Evolutionary conservation across 2,329 filamentous ascomycete genomes (phyloP).

Genomic region (Nemania diffusa): DNA sequence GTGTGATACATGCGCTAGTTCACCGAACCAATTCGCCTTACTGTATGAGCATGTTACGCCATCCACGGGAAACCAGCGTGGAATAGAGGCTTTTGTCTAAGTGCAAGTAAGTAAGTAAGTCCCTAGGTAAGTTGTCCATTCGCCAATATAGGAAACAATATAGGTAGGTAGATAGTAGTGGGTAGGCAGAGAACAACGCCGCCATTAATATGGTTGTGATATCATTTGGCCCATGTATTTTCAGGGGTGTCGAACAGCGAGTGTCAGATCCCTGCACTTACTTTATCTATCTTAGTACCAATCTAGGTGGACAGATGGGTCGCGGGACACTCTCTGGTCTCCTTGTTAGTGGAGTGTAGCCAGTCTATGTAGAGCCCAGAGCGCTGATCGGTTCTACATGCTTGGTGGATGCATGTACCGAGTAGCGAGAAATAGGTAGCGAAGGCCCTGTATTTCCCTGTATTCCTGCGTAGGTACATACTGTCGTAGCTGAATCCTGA

Average conservation of each 20-base stretch:
- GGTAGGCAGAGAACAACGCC: neutral
- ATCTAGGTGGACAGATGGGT: slow-evolving; percentile 12
- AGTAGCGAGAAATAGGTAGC: neutral
- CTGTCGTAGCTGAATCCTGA: neutral
- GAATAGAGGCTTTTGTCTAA: neutral
- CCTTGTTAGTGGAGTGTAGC: too few relatives aligned
- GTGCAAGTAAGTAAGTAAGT: too few relatives aligned
- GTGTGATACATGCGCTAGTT: slow-evolving; percentile 10
- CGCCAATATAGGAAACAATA: neutral
- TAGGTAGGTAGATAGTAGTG: too few relatives aligned
- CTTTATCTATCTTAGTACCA: neutral
- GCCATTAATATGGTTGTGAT: slow-evolving; percentile 14
- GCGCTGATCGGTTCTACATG: neutral
- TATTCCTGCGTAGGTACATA: neutral
- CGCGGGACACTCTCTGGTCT: slow-evolving; percentile 12
- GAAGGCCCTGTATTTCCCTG: neutral
- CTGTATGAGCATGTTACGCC: slow-evolving; percentile 12
- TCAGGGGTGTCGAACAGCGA: slow-evolving; percentile 18
- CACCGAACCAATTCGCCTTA: slow-evolving; percentile 19
- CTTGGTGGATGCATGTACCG: neutral
- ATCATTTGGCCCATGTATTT: slow-evolving; percentile 18
- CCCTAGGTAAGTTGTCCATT: neutral
- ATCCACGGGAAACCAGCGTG: slow-evolving; percentile 3
- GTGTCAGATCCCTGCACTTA: slow-evolving; percentile 26
- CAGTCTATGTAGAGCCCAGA: neutral